Evolutionary conservation across 2,329 filamentous ascomycete species (phyloP), one percentile per base, ranked within the genome.

Genomic region (Colletotrichum kahawae): DNA sequence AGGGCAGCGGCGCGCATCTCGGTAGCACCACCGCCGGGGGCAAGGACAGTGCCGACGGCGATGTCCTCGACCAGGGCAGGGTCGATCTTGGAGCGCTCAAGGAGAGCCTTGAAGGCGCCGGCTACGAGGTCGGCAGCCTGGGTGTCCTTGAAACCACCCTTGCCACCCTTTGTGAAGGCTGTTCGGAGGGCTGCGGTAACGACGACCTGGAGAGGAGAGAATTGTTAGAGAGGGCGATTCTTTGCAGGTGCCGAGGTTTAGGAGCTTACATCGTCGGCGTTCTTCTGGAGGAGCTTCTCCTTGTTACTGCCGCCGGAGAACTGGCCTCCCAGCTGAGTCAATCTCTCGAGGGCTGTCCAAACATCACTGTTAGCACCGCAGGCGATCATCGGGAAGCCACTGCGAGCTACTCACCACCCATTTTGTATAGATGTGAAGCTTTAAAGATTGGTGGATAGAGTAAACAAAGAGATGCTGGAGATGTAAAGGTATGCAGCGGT

Each of bases 141-240:
- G 10, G 97, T 98, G 86, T 98, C 97, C 89, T 98, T 98, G 90
- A 99, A 97, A 65, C 92, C 94, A 79, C 97, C 97, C 87, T 95
- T 96, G 81, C 96, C 95, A 79, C 95, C 96, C 86, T 95, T 97
- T 78, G 95, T 98, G 85, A 98, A 93, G 81, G 97, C 92, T 18
- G 95, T 98, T 81, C 97, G 95, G 82, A 98, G 94, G 79, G 94
- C 95, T 79, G 94, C 95, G 77, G 97, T 98, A 77, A 99, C 92
- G 81, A 99, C 97, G 78, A 98, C 92, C 91, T 93, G 66, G n/a
- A 7, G 24, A 21, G 27, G 29, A 18, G 51, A 74, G 43, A 76
- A n/a, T 67, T 66, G 80, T 84, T 76, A 84, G 81, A 31, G 9
- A 18, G 24, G 24, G 33, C n/a, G 5, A 8, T 62, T 24, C 60